Evolutionary conservation across 2,329 filamentous ascomycete species (phyloP).

Genomic region (Penicillium sp.): DNA sequence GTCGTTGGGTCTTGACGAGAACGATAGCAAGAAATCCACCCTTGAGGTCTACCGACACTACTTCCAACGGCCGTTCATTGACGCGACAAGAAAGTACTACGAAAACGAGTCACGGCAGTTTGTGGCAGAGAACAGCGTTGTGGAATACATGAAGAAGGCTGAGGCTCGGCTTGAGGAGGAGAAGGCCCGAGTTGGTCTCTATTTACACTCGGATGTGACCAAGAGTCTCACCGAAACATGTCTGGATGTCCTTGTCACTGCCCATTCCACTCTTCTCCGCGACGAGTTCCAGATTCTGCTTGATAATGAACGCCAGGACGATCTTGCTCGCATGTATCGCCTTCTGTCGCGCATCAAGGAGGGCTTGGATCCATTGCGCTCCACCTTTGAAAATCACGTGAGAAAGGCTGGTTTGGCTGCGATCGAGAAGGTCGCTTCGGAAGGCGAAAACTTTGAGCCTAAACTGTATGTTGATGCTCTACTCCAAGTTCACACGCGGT

Average conservation of each 20-base stretch:
- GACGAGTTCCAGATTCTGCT: slow-evolving; percentile 95
- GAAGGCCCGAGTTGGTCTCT: slow-evolving; percentile 88
- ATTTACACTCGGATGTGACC: slow-evolving; percentile 87
- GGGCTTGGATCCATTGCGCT: slow-evolving; percentile 82
- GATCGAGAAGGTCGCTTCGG: slow-evolving; percentile 84
- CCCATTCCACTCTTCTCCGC: slow-evolving; percentile 79
- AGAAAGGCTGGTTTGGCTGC: slow-evolving; percentile 83
- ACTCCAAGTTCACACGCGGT: slow-evolving; percentile 90
- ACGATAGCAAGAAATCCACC: slow-evolving; percentile 88
- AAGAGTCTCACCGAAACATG: slow-evolving; percentile 80
- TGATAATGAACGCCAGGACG: slow-evolving; percentile 91
- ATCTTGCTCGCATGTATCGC: slow-evolving; percentile 95
- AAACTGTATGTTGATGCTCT: slow-evolving; percentile 96
- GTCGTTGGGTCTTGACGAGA: slow-evolving; percentile 88
- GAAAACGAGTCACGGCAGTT: slow-evolving; percentile 90
- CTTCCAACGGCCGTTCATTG: slow-evolving; percentile 90
- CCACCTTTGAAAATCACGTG: slow-evolving; percentile 88
- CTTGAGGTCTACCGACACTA: slow-evolving; percentile 90
- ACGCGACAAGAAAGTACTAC: slow-evolving; percentile 82
- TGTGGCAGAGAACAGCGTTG: slow-evolving; percentile 92
- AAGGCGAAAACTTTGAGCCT: slow-evolving; percentile 87
- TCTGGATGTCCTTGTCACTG: slow-evolving; percentile 83
- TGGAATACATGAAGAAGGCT: slow-evolving; percentile 99
- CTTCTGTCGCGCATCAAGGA: slow-evolving; percentile 86
- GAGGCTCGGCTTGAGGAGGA: slow-evolving; percentile 86